Conservation (phyloP, 441 rosid species). For the Aleurites moluccanus region DNA sequence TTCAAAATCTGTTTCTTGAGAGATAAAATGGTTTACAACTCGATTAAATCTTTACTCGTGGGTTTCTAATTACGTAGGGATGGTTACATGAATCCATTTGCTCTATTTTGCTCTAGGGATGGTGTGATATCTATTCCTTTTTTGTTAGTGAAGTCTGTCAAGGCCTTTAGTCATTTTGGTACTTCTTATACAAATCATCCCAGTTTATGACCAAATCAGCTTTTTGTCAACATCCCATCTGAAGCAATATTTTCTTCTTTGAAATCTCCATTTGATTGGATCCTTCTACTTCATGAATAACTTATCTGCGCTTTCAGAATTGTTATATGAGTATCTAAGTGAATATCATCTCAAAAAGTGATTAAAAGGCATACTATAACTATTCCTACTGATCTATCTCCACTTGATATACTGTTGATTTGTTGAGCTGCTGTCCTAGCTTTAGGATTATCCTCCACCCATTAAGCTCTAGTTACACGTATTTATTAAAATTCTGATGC, state of each 20-base stretch:
- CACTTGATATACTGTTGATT: not conserved
- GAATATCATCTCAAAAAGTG: no score
- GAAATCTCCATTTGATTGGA: no score
- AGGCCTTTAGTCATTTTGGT: not conserved
- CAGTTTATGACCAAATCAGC: not conserved
- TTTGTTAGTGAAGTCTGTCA: not conserved
- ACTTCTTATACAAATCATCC: not conserved
- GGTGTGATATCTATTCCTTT: no score
- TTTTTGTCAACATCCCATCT: not conserved
- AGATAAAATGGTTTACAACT: not conserved
- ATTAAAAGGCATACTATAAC: no score
- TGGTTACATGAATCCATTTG: not conserved
- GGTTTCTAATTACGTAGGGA: not conserved
- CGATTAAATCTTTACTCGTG: not conserved
- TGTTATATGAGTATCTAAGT: not conserved
- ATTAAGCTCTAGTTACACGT: not conserved
- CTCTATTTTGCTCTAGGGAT: no score
- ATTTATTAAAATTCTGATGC: not conserved
- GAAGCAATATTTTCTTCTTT: no score
- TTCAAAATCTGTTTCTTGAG: not conserved
- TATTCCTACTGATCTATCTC: not conserved
- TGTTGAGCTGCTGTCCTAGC: not conserved
- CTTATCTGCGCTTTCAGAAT: not conserved
- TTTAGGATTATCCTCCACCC: not conserved
- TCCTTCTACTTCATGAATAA: not conserved